phyloP scores from a whole-genome alignment of 2,329 filamentous ascomycete genomes.

The Fusarium sp. region DNA sequence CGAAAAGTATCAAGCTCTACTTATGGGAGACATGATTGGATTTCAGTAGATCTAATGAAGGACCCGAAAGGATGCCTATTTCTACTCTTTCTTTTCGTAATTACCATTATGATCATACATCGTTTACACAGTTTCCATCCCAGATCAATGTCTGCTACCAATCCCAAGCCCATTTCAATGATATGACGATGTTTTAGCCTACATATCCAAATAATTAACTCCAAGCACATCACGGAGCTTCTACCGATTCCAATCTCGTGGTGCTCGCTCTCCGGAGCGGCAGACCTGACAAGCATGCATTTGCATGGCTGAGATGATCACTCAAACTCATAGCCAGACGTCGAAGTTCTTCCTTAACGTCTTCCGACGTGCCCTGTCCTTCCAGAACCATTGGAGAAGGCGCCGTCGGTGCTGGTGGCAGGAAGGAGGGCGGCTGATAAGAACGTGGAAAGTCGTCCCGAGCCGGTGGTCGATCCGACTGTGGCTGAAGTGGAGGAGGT shows the following conservation, averaged over 20 bases:
- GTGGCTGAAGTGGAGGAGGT: constrained; percentile 40
- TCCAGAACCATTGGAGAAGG: constrained; percentile 67
- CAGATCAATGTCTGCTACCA: neutral
- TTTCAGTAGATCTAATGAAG: constrained; percentile 38
- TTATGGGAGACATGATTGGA: constrained; percentile 77
- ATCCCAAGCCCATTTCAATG: neutral
- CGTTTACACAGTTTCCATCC: constrained; percentile 4
- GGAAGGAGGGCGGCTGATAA: constrained; percentile 31
- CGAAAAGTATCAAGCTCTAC: constrained; percentile 80
- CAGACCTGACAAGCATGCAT: constrained; percentile 58
- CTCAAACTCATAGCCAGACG: constrained; percentile 62
- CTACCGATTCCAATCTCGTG: constrained; percentile 46
- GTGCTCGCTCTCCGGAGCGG: constrained; percentile 52
- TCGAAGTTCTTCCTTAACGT: constrained; percentile 64
- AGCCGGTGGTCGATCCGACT: constrained; percentile 34
- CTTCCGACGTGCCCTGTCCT: constrained; percentile 62
- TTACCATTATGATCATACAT: constrained; percentile 26
- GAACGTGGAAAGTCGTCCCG: constrained; percentile 33
- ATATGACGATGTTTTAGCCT: neutral
- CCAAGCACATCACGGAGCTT: constrained; percentile 30
- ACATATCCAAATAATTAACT: neutral
- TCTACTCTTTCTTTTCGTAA: constrained; percentile 31
- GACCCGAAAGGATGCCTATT: neutral
- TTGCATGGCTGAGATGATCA: constrained; percentile 61
- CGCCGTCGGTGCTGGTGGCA: constrained; percentile 56